Evolutionary conservation across 495 filamentous ascomycete genomes (phyloP), one percentile per base, ranked within the genome.

Genomic region (Aspergillus taichungensis): DNA sequence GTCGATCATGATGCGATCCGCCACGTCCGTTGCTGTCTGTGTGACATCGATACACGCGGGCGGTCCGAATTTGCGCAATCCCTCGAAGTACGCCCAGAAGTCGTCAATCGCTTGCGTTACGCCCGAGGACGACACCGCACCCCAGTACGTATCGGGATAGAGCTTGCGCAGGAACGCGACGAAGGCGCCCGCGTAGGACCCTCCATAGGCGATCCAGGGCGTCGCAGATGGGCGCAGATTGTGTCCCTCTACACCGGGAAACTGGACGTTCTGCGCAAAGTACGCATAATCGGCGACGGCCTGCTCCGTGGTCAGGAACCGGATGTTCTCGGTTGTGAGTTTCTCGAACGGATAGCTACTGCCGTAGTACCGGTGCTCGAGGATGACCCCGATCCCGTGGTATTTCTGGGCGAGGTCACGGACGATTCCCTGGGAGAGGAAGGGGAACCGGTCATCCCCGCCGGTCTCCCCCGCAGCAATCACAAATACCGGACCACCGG

Each of bases 351-450:
- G 81, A 42, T 76, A 74, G 55, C 79, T 83, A 13, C 55, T 65
- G 6, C 83, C 83, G 46, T 86, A 87, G 66, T 86, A 87, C 18
- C 83, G 73, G 51, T 87, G 85, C 62, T 89, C 85, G 11, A 88
- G 67, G 43, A 89, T 75, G 27, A 89, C 83, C 1, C 77, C 82
- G n/a, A 89, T 60, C 0, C 85, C 85, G 43, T 74, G 56, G 0
- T 83, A 86, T 4, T 76, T 76, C 46, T 77, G 54, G 6, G 77
- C 74, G 24, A 89, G 67, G 45, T 82, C 66, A 30, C 74, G 66
- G 5, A 81, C 66, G 38, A 89, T 78, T 34, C 85, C 85, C 53
- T 87, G 83, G 52, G 85, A 78, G 8, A 88, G 63, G 54, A 72
- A 85, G 0, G 74, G 75, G 12, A 87, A 61, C 1, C 84, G 75